Evolutionary conservation across 495 filamentous ascomycete genomes (phyloP), one percentile per base, ranked within the genome.

Genomic region (Rhypophila decipiens): DNA sequence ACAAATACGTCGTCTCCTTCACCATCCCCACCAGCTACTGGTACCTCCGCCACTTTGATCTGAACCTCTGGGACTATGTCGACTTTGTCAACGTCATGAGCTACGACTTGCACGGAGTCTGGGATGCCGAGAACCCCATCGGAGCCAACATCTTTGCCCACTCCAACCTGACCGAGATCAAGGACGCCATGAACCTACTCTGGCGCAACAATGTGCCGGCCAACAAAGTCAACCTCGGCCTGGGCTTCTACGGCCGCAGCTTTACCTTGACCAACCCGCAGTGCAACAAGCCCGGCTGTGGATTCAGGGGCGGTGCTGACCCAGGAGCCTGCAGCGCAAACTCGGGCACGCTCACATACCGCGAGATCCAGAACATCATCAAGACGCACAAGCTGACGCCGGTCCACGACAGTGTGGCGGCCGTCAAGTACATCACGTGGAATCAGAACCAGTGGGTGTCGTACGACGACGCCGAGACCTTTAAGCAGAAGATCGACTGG

Each of bases 71-170:
- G 18, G 15, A 52, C 7, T 9, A 58, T 20, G 61, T 72, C 3
- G 75, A 80, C 51, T 82, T 67, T 63, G 58, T 75, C 41, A 83
- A 82, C 46, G 0, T 82, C 24, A 84, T 84, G 78, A 61, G 56
- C 0, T 79, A 78, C 52, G 70, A 76, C 24, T 11, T 50, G 40
- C 56, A 75, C 46, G 69, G 68, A 0, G 51, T 46, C 2, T 70
- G 70, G 68, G 59, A 69, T 35, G 29, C 20, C 0, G 42, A 43
- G 12, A 48, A 55, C 19, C 45, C 35, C 8, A 66, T 64, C 24
- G 72, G 70, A 4, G 37, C 46, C 5, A 47, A 60, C 24, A 55
- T 74, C 7, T 44, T 58, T 1, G 65, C 63, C 0, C 78, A 83
- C 51, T 78, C 77, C 0, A 81, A 83, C 46, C 44, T 80, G 0